A percentile compares a stretch with the other conserved stretches of the same genome.
Conservation (phyloP, 768 basidiomycete species). For the Phanerochaete carnosa region DNA sequence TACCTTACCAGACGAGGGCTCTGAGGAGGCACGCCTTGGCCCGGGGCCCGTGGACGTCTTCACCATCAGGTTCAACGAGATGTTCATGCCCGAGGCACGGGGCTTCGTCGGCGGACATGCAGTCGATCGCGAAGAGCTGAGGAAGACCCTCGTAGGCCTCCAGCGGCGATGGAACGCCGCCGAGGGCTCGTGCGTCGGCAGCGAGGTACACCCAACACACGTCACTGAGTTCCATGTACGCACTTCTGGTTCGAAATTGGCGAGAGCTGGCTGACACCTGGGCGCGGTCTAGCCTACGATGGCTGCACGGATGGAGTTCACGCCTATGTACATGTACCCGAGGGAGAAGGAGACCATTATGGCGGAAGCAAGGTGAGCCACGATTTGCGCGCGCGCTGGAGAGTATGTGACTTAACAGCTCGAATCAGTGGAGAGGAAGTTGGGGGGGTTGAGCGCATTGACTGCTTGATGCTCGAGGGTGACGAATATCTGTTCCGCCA, state of each 20-base stretch:
- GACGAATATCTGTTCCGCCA: constrained; percentile 5
- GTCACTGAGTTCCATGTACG: constrained; percentile 3
- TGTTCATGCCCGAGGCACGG: constrained; percentile 10
- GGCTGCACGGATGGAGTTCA: constrained; percentile 9
- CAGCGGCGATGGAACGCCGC: constrained; percentile 14
- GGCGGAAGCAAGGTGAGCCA: constrained; percentile 9
- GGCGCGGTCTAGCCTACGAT: constrained; percentile 2
- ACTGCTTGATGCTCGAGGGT: constrained; percentile 4
- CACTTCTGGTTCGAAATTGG: not conserved
- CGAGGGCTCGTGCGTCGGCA: constrained; percentile 4
- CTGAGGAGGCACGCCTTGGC: not conserved
- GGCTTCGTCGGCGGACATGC: constrained; percentile 5
- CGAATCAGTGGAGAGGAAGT: not conserved
- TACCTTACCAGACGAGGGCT: not conserved
- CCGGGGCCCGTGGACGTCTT: constrained; percentile 12
- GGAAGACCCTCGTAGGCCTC: constrained; percentile 9
- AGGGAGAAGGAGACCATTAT: constrained; percentile 3
- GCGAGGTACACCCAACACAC: not conserved
- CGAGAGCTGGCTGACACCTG: not conserved
- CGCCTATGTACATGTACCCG: constrained; percentile 11
- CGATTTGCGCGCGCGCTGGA: not conserved
- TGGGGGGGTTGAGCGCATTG: constrained; percentile 5
- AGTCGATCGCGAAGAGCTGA: constrained; percentile 10
- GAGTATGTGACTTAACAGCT: not conserved
- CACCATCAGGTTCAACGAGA: constrained; percentile 9